These are phyloP conservation scores for Aspergillus alliaceus DNA, from an alignment of 2,329 filamentous ascomycete species.

Conservation along the genomic window DNA sequence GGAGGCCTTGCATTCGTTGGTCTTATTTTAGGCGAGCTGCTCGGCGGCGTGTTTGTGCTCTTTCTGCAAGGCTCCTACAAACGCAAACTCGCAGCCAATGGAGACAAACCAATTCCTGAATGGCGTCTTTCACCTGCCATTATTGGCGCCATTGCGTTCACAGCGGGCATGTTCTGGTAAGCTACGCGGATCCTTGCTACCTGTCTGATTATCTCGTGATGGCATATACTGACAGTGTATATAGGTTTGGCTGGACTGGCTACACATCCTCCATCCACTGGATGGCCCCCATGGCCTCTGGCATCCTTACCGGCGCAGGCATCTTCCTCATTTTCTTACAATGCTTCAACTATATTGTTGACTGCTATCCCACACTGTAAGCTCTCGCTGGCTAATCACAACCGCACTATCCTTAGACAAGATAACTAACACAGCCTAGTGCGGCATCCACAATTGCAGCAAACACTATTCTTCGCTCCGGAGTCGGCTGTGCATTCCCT, in stretches of 20 bases:
- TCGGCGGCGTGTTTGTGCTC: constrained; percentile 31
- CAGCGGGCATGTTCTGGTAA: constrained; percentile 39
- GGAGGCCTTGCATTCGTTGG: constrained; percentile 32
- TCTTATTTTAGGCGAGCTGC: constrained; percentile 32
- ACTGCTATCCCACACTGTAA: constrained; percentile 43
- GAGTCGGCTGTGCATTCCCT: constrained; percentile 39
- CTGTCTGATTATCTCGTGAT: too few relatives aligned
- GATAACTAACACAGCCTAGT: constrained; percentile 17
- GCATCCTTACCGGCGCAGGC: constrained; percentile 32
- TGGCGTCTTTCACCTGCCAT: constrained; percentile 36
- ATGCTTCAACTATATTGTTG: constrained; percentile 41
- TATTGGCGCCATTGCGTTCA: constrained; percentile 34
- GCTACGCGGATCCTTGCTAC: background rate
- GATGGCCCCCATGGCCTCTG: constrained; percentile 33
- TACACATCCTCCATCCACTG: constrained; percentile 34
- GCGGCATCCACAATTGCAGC: constrained; percentile 42
- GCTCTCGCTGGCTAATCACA: constrained; percentile 6
- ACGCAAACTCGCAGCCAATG: constrained; percentile 32
- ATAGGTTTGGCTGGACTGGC: constrained; percentile 37
- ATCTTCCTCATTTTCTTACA: constrained; percentile 35
- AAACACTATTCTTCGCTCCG: constrained; percentile 42
- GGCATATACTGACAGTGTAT: background rate
- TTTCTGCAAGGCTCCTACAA: constrained; percentile 28
- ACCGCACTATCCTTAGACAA: background rate
- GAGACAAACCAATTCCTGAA: constrained; percentile 32